Evolutionary conservation across 805 yeast genomes (phyloP).

Genomic region (Phaffomyces opuntiae): DNA sequence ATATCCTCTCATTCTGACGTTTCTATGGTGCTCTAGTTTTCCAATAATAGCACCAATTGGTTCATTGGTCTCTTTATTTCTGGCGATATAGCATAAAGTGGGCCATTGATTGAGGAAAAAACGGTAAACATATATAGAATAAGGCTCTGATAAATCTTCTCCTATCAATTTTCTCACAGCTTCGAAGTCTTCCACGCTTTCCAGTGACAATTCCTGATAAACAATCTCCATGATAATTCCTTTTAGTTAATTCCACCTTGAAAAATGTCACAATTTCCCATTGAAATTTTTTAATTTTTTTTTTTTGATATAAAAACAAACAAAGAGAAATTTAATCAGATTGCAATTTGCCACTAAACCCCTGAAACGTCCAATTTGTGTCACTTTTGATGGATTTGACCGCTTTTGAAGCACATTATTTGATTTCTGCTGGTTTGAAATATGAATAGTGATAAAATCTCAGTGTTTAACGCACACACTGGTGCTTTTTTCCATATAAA

Average conservation of each 20-base stretch:
- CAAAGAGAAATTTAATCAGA: not conserved
- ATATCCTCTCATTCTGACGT: conserved; percentile 74
- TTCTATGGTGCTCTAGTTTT: conserved; percentile 71
- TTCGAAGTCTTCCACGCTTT: conserved; percentile 35
- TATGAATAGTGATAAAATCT: conserved; percentile 9
- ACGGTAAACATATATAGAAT: conserved; percentile 86
- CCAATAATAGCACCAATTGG: conserved; percentile 83
- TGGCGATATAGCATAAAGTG: conserved; percentile 63
- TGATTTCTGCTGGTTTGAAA: not conserved
- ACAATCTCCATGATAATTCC: conserved; percentile 7
- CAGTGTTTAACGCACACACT: conserved; percentile 34
- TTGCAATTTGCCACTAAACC: not conserved
- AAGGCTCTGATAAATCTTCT: conserved; percentile 83
- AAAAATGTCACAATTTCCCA: no score
- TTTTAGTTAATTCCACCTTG: no score
- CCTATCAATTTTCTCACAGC: conserved; percentile 53
- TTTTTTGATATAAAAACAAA: not conserved
- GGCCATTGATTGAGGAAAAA: conserved; percentile 92
- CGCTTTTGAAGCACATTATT: not conserved
- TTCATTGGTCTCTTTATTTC: conserved; percentile 26
- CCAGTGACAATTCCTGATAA: conserved; percentile 19
- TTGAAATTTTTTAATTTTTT: not conserved
- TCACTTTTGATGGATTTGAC: not conserved
- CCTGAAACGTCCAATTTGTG: not conserved
- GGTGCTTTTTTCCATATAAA: conserved; percentile 33